Percentiles rank a stretch among this genome's conserved stretches.
These are phyloP conservation scores for Pulveroboletus sp. DNA, from an alignment of 768 basidiomycete genomes.

Conservation along the genomic window DNA sequence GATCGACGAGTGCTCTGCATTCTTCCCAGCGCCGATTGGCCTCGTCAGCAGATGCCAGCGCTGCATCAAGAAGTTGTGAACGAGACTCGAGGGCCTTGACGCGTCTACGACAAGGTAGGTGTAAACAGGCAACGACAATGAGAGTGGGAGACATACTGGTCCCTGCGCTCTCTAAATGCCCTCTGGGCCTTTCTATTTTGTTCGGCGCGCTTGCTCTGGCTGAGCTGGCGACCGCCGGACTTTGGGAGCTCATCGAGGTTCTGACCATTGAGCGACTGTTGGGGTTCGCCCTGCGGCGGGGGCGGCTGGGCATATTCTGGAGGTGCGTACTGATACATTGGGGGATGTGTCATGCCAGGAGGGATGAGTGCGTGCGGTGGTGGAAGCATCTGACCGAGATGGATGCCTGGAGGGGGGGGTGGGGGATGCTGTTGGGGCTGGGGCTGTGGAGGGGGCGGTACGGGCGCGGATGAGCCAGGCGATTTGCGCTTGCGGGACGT, in stretches of 20 bases:
- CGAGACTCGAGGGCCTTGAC: constrained; percentile 85
- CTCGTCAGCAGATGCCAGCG: constrained; percentile 81
- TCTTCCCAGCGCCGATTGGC: constrained; percentile 89
- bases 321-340: constrained; percentile 35
- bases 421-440: constrained; percentile 31
- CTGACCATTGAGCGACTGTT: constrained; percentile 28
- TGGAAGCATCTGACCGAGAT: constrained; percentile 52
- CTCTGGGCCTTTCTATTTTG: constrained; percentile 94
- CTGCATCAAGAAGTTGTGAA: constrained; percentile 80
- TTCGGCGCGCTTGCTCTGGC: constrained; percentile 83
- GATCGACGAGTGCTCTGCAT: constrained; percentile 84
- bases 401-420: constrained; percentile 32
- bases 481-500: constrained; percentile 63
- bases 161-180: constrained; percentile 85
- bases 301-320: constrained; percentile 30
- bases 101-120: constrained; percentile 48
- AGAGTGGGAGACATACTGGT: constrained; percentile 55
- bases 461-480: constrained; percentile 41
- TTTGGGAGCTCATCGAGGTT: constrained; percentile 2
- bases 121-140: background rate
- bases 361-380: constrained; percentile 53
- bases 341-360: constrained; percentile 28
- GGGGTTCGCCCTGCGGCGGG: constrained; percentile 22
- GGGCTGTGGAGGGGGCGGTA: constrained; percentile 14
- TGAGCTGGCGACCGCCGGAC: constrained; percentile 51